Base-by-base conservation (phyloP, 495 filamentous ascomycete genomes). In the Symbiotaphrina buchneri region DNA sequence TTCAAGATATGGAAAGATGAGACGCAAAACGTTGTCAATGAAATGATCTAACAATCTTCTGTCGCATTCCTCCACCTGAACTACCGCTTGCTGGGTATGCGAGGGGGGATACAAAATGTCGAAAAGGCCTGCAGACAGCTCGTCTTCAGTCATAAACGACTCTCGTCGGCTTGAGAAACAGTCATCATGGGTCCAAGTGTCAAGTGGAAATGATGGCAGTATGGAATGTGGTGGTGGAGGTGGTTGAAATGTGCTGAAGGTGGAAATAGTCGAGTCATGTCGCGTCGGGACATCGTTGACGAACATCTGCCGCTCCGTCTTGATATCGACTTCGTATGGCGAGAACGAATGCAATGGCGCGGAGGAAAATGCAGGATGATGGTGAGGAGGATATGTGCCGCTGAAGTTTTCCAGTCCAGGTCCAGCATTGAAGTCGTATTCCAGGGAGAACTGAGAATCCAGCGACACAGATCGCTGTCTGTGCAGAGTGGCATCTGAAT, bases 281-380 rank as follows among this genome's bases (percentile, higher is more conserved):
- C 82, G 59, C 11, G 80, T 70, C 2, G 75, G 80, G 29, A 92
- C 62, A 48, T 91, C 80, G 41, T 94, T 81, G 45, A 97, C 68
- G 48, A 79, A 95, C 52, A 82, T 85, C 46, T 95, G 82, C 38
- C 83, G 65, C 51, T 92, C 82, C 1, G 87, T 94, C 61, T 77
- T 83, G 55, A 94, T 74, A 48, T 97, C 87, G 36, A 94, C 73
- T 47, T 94, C 85, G 46, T 90, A 94, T 0, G 82, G 80, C 11
- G 71, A 63, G 52, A 65, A 72, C 3, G 44, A 27, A 32, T 47
- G 45, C 2, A 38, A 36, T n/a, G 45, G 28, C 21, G 48, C 35
- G 51, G 53, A 23, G 45, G 43, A 38, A 47, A 47, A 34, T 47
- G 44, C n/a, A 41, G 28, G 6, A 45, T 40, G 27, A n/a, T 34